These are phyloP conservation scores for Panicum hallii DNA, from an alignment of 202 grass and related monocot genomes.

Conservation along the genomic window DNA sequence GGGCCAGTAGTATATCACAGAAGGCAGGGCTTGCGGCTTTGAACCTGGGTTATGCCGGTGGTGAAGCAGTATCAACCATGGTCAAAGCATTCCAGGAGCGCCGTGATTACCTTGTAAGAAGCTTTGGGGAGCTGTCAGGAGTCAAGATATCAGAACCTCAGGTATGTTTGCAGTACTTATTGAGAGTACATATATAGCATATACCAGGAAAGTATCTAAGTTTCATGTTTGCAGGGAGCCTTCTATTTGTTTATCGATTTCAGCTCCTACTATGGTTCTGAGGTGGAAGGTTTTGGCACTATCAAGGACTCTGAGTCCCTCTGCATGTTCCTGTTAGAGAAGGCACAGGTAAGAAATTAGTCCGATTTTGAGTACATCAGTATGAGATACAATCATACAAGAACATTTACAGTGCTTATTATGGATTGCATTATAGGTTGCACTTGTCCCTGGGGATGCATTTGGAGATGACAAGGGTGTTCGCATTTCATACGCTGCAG, in stretches of 20 bases:
- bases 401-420: conserved; percentile 14
- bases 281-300: conserved; percentile 80
- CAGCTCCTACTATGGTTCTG: conserved; percentile 81
- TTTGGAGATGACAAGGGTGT: conserved; percentile 89
- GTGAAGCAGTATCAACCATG: conserved; percentile 89
- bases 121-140: conserved; percentile 74
- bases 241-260: conserved; percentile 96
- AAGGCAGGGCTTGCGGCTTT: conserved; percentile 94
- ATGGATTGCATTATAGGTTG: conserved; percentile 61
- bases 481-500: conserved; percentile 84
- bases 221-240: conserved; percentile 71
- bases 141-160: conserved; percentile 89
- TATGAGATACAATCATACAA: not conserved
- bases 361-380: conserved; percentile 13
- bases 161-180: conserved; percentile 39
- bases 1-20: conserved; percentile 94
- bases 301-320: conserved; percentile 83
- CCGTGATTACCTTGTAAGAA: conserved; percentile 82
- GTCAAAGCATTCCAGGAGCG: conserved; percentile 94
- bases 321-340: conserved; percentile 83
- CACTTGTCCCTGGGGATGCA: conserved; percentile 87
- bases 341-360: conserved; percentile 65
- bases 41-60: conserved; percentile 85
- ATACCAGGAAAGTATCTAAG: conserved; percentile 22
- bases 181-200: not conserved